phyloP scores from a whole-genome alignment of 768 basidiomycete species.

The Pleurotus giganteus region DNA sequence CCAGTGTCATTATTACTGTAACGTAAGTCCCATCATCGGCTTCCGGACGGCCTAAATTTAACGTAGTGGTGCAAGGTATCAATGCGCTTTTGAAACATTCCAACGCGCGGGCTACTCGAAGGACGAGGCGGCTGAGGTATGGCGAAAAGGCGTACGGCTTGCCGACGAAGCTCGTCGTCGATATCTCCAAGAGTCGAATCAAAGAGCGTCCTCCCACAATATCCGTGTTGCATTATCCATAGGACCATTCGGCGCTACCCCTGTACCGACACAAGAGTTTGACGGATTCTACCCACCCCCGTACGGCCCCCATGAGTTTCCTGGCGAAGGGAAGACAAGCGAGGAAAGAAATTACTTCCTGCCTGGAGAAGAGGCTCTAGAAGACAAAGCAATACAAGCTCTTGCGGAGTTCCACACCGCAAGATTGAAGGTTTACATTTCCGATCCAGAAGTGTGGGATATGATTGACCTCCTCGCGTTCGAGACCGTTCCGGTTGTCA shows the following conservation, averaged over 20 bases:
- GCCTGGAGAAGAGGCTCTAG: constrained; percentile 18
- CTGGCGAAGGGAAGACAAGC: constrained; percentile 25
- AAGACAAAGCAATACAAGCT: constrained; percentile 44
- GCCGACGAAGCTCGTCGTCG: constrained; percentile 44
- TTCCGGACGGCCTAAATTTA: neutral
- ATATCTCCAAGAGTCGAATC: constrained; percentile 26
- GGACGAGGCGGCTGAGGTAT: constrained; percentile 40
- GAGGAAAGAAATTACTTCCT: constrained; percentile 39
- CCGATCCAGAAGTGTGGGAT: constrained; percentile 49
- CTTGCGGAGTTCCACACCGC: constrained; percentile 63
- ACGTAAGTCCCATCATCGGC: constrained; percentile 43
- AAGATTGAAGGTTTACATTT: constrained; percentile 53
- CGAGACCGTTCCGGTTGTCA: constrained; percentile 70
- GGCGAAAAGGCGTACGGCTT: constrained; percentile 52
- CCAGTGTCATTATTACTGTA: constrained; percentile 62
- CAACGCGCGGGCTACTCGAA: constrained; percentile 45
- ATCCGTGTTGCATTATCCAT: constrained; percentile 64
- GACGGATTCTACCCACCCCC: constrained; percentile 75
- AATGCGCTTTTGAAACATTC: constrained; percentile 58
- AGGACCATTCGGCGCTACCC: constrained; percentile 71
- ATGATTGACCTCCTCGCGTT: constrained; percentile 66
- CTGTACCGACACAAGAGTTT: constrained; percentile 69
- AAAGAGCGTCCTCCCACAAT: constrained; percentile 13
- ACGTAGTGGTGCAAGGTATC: constrained; percentile 48
- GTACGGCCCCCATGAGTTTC: constrained; percentile 51